Evolutionary conservation across 2,329 filamentous ascomycete species (phyloP).

Genomic region (Colletotrichum cereale): DNA sequence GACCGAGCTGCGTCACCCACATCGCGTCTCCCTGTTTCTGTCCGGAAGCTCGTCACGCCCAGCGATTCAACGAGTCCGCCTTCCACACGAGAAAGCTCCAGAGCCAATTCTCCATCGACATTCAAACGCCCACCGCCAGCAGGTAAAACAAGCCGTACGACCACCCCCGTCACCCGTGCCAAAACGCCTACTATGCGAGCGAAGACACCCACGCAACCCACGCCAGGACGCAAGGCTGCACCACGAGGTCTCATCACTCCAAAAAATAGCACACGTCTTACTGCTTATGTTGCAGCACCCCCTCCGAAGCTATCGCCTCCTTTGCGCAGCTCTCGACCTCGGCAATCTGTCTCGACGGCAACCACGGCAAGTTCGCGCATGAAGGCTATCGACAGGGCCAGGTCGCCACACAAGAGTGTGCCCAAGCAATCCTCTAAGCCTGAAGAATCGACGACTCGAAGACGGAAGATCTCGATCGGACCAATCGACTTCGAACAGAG

Average conservation of each 20-base stretch:
- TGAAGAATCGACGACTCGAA: constrained; percentile 54
- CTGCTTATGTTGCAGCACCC: constrained; percentile 80
- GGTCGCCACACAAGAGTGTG: constrained; percentile 55
- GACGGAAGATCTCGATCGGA: constrained; percentile 72
- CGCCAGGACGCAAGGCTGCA: constrained; percentile 53
- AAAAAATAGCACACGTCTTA: constrained; percentile 70
- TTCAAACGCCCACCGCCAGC: constrained; percentile 57
- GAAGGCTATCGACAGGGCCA: constrained; percentile 71
- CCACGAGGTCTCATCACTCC: constrained; percentile 58
- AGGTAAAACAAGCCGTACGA: constrained; percentile 54
- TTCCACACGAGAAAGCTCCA: constrained; percentile 55
- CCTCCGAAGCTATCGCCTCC: constrained; percentile 81
- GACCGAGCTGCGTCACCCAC: constrained; percentile 47
- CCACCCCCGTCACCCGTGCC: constrained; percentile 54
- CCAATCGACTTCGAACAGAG: constrained; percentile 88
- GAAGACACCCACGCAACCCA: constrained; percentile 58
- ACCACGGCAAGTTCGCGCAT: constrained; percentile 78
- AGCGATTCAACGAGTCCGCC: constrained; percentile 49
- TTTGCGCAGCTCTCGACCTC: constrained; percentile 83
- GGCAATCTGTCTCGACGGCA: constrained; percentile 82
- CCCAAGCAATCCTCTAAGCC: constrained; percentile 48
- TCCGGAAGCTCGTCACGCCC: constrained; percentile 52
- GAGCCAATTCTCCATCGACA: constrained; percentile 68
- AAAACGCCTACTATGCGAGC: constrained; percentile 59
- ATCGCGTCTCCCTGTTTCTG: constrained; percentile 61